phyloP scores from a whole-genome alignment of 768 basidiomycete species.

The Symmetrospora coprosmae region DNA sequence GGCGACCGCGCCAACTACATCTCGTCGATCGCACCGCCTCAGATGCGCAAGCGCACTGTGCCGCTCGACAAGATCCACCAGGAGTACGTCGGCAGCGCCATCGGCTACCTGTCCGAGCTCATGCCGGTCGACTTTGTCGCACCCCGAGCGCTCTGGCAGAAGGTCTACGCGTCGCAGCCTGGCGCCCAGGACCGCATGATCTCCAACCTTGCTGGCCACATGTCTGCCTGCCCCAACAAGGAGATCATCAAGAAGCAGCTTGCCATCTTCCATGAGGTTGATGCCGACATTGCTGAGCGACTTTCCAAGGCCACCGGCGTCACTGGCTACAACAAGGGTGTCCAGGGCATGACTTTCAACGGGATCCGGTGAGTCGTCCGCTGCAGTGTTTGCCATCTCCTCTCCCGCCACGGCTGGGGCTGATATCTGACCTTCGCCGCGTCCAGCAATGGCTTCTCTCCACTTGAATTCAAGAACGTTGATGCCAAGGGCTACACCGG shows the following conservation, averaged over 20 bases:
- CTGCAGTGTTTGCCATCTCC: no score
- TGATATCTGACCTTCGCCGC: no score
- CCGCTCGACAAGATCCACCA: constrained; percentile 46
- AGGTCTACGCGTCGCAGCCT: constrained; percentile 36
- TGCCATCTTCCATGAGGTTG: constrained; percentile 59
- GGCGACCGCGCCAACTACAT: constrained; percentile 77
- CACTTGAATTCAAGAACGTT: constrained; percentile 12
- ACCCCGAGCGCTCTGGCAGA: constrained; percentile 37
- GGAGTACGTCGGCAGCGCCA: constrained; percentile 55
- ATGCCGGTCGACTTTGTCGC: constrained; percentile 47
- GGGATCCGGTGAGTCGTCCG: no score
- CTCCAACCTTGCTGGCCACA: constrained; percentile 36
- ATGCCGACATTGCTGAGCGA: constrained; percentile 58
- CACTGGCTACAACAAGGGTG: constrained; percentile 17
- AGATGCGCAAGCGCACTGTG: constrained; percentile 43
- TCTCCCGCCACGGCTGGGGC: no score
- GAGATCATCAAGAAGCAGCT: constrained; percentile 36
- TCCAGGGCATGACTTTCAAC: constrained; percentile 20
- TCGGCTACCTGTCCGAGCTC: constrained; percentile 46
- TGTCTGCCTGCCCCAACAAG: constrained; percentile 24
- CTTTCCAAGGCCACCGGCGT: constrained; percentile 62
- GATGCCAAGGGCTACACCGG: constrained; percentile 1
- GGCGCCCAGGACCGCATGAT: constrained; percentile 36
- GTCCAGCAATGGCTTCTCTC: no score
- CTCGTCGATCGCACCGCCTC: constrained; percentile 57